Conservation (phyloP, 2,329 filamentous ascomycete species). For the Diaporthe destruens region DNA sequence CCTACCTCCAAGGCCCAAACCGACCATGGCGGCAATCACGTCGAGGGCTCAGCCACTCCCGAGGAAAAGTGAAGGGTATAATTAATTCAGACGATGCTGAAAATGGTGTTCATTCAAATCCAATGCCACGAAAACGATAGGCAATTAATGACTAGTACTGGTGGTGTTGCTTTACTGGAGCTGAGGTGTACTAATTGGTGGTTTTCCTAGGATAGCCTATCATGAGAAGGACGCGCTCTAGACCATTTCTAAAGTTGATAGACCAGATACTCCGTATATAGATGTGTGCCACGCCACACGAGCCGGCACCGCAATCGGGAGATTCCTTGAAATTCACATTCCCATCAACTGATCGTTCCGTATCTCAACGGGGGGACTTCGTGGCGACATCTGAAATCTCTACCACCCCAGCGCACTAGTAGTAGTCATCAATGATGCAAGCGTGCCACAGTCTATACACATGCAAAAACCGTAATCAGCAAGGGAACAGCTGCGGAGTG, state of each 20-base stretch:
- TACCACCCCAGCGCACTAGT: not conserved
- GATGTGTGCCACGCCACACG: slow-evolving; percentile 3
- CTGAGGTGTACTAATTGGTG: slow-evolving; percentile 16
- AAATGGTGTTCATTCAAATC: not conserved
- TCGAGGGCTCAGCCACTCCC: slow-evolving; percentile 22
- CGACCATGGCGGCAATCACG: slow-evolving; percentile 21
- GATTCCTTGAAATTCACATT: not conserved
- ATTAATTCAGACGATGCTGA: not conserved
- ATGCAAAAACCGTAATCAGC: not conserved
- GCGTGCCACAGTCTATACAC: too few species aligned
- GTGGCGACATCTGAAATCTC: not conserved
- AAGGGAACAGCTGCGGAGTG: not conserved
- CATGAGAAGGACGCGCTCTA: not conserved
- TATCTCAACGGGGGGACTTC: not conserved
- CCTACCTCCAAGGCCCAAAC: slow-evolving; percentile 16
- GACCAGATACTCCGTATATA: slow-evolving; percentile 9
- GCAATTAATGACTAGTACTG: slow-evolving; percentile 19
- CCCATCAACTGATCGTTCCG: not conserved
- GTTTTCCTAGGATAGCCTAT: slow-evolving; percentile 7
- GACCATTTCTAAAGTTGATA: slow-evolving; percentile 26
- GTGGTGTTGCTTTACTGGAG: slow-evolving; percentile 4
- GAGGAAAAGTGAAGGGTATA: slow-evolving; percentile 32
- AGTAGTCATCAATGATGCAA: not conserved
- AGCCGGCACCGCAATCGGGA: not conserved
- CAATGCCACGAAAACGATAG: slow-evolving; percentile 4